Evolutionary conservation across 31 red algal genomes (phyloP).

Genomic region (Odonthalia washingtoniensis): DNA sequence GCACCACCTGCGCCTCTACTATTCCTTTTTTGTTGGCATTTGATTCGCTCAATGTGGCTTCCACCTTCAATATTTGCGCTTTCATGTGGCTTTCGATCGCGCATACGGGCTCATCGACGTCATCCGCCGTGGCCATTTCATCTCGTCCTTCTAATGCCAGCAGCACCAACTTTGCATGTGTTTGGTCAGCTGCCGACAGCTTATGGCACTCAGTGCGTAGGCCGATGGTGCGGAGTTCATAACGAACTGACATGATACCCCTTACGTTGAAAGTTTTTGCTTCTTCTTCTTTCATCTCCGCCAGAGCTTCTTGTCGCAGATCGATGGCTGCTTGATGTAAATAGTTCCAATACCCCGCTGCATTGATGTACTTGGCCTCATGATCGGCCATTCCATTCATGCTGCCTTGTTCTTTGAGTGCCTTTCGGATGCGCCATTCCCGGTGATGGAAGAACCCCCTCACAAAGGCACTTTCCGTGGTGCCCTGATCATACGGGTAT

Average conservation of each 20-base stretch:
- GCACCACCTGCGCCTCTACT: background rate
- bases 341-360: background rate
- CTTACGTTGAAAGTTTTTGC: background rate
- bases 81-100: background rate
- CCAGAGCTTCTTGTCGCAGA: conserved; percentile 9
- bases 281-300: background rate
- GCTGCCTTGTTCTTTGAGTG: background rate
- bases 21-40: conserved; percentile 21
- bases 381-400: background rate
- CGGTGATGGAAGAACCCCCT: conserved; percentile 1
- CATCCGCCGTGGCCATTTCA: conserved; percentile 1
- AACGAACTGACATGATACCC: background rate
- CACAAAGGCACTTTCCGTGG: background rate
- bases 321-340: background rate
- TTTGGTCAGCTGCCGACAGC: background rate
- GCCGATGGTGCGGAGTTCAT: background rate
- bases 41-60: conserved; percentile 30
- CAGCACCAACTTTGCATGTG: background rate
- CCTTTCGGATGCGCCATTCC: background rate
- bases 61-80: conserved; percentile 33
- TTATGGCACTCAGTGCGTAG: background rate
- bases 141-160: background rate
- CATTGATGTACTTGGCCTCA: conserved; percentile 15
- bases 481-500: conserved; percentile 43
- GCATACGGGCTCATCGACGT: background rate